Evolutionary conservation across 2,329 filamentous ascomycete genomes (phyloP).

Genomic region (Alternaria ventricosa): DNA sequence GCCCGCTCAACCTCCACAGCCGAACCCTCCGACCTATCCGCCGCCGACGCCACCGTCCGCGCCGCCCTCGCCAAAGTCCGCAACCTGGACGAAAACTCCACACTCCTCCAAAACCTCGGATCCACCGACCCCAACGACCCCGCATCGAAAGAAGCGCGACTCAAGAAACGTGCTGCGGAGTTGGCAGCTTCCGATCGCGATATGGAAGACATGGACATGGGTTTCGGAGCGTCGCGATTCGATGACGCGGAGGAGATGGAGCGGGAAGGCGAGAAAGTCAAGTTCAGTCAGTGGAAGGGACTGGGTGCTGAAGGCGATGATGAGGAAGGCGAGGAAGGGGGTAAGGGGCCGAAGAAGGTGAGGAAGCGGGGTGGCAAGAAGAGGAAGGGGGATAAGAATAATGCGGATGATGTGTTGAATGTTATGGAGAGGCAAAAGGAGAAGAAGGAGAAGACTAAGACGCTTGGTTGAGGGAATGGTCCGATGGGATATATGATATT

Average conservation of each 20-base stretch:
- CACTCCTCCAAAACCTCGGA: slow-evolving; percentile 51
- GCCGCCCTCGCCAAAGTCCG: slow-evolving; percentile 84
- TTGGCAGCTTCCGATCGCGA: slow-evolving; percentile 76
- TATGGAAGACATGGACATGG: slow-evolving; percentile 90
- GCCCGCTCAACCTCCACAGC: slow-evolving; percentile 10
- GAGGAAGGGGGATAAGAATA: slow-evolving; percentile 80
- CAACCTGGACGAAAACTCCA: slow-evolving; percentile 54
- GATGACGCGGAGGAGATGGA: slow-evolving; percentile 89
- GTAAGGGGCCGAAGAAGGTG: slow-evolving; percentile 62
- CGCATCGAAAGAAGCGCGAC: slow-evolving; percentile 68
- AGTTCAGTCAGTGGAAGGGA: slow-evolving; percentile 69
- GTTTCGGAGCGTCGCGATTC: slow-evolving; percentile 86
- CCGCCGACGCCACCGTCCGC: slow-evolving; percentile 78
- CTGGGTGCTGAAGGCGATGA: slow-evolving; percentile 61
- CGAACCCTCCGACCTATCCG: slow-evolving; percentile 44
- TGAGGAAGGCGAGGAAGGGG: slow-evolving; percentile 53
- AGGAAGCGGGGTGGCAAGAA: slow-evolving; percentile 76
- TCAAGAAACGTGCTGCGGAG: slow-evolving; percentile 69
- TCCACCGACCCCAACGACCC: slow-evolving; percentile 26
- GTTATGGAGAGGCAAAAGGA: slow-evolving; percentile 70
- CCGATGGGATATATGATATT: background rate
- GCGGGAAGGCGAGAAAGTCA: slow-evolving; percentile 62
- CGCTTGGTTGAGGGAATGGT: slow-evolving; percentile 8
- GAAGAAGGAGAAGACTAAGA: slow-evolving; percentile 43
- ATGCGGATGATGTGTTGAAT: slow-evolving; percentile 77